Evolutionary conservation across 1,139 yeast species (phyloP), one percentile per base, ranked within the genome.

Genomic region (Kodamaea ohmeri): DNA sequence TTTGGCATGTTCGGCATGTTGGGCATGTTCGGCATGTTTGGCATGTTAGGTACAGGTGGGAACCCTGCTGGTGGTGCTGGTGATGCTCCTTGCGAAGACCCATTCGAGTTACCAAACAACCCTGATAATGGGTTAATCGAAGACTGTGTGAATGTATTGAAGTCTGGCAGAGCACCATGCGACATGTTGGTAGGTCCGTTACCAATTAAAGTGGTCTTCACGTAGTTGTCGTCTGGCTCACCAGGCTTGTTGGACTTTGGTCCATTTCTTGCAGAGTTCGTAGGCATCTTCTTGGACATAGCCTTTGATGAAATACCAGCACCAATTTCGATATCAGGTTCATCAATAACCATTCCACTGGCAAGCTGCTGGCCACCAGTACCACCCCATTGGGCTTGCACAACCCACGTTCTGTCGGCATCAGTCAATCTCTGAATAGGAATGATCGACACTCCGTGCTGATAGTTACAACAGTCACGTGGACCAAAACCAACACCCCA

Each of bases 401-500:
- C 85, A 19, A 88, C 80, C 98, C 98, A 92, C 44, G 82, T 71
- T 53, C 73, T 80, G 61, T 92, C 98, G 15, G 97, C 96, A 41
- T 92, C 98, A 0, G 98, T 92, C 50, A 92, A 73, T 53, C 96
- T 77, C 46, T 76, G 77, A 37, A 92, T 67, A 20, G 97, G 97
- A 45, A 92, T 87, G 18, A 89, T 77, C 40, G 96, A 84, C 32
- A 83, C 73, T 46, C 98, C 98, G 43, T 83, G 83, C 56, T 84
- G 92, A 60, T 92, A 92, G 61, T 92, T 94, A 61, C 96, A 88
- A 67, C 97, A 90, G 59, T 92, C 97, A 69, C 98, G 80, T 37
- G 98, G 98, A 3, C 98, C 98, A 57, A 87, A 92, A 2, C 98
- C 98, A 47, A 92, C 97, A 49, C 97, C 98, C 98, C 98, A 92